These are phyloP conservation scores for Chondrus crispus DNA, from an alignment of 23 red algal genomes.

Conservation along the genomic window DNA sequence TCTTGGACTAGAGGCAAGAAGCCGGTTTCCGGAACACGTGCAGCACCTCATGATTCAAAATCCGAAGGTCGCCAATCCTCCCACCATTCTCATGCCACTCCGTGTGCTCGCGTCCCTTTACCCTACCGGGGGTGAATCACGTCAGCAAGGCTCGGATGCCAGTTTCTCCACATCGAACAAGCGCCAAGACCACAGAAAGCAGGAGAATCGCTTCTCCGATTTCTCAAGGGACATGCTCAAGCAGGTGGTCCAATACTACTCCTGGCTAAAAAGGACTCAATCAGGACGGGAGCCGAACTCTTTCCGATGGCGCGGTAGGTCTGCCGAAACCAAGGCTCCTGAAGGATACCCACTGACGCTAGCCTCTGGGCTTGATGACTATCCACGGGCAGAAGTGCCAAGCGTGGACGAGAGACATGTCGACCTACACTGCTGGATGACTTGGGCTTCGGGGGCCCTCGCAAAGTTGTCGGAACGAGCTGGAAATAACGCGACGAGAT, in stretches of 20 bases:
- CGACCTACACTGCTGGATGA: slow-evolving; percentile 87
- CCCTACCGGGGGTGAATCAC: background rate
- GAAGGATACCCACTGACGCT: slow-evolving; percentile 80
- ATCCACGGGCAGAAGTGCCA: slow-evolving; percentile 56
- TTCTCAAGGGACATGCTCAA: background rate
- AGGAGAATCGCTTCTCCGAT: too few relatives aligned
- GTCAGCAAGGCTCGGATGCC: background rate
- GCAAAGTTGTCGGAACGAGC: background rate
- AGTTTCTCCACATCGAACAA: background rate
- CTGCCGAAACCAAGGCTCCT: slow-evolving; percentile 30
- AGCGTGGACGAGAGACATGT: slow-evolving; percentile 72
- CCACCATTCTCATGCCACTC: slow-evolving; percentile 86
- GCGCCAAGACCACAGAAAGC: too few relatives aligned
- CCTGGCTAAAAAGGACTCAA: slow-evolving; percentile 56
- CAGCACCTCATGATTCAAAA: slow-evolving; percentile 78
- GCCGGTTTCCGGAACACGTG: slow-evolving; percentile 82
- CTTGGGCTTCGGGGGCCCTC: slow-evolving; percentile 60
- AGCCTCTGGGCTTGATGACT: slow-evolving; percentile 97
- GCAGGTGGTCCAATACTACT: slow-evolving; percentile 7
- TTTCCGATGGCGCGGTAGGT: slow-evolving; percentile 73
- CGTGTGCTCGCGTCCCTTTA: slow-evolving; percentile 15
- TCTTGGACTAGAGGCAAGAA: slow-evolving; percentile 85
- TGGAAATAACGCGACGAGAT: slow-evolving; percentile 25
- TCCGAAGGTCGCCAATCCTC: slow-evolving; percentile 87
- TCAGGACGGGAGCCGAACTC: slow-evolving; percentile 24